Percentiles rank a stretch among this genome's conserved stretches.
Evolutionary conservation across 2,329 filamentous ascomycete genomes (phyloP).

Genomic region (Periconia sp.): DNA sequence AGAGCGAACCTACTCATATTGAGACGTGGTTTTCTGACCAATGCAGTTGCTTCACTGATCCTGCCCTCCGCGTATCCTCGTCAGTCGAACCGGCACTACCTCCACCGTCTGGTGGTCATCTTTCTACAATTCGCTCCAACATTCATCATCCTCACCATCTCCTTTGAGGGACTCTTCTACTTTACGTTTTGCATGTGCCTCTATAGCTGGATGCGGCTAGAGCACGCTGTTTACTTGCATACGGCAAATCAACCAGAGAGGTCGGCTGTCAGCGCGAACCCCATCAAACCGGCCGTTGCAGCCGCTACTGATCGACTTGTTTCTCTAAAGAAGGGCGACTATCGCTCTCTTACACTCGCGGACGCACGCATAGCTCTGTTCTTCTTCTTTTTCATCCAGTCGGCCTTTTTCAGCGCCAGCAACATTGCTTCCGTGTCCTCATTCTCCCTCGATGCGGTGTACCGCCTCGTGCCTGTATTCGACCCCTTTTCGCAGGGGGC

Average conservation of each 20-base stretch:
- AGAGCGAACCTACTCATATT: constrained; percentile 32
- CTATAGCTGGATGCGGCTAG: constrained; percentile 88
- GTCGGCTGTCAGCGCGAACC: constrained; percentile 23
- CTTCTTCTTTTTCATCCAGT: constrained; percentile 93
- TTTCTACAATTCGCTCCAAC: constrained; percentile 92
- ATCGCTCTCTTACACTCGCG: constrained; percentile 76
- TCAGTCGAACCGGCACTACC: constrained; percentile 83
- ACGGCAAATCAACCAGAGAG: constrained; percentile 13
- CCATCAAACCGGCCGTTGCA: constrained; percentile 47
- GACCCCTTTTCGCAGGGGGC: constrained; percentile 91
- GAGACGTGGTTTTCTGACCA: constrained; percentile 12
- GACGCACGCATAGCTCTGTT: constrained; percentile 90
- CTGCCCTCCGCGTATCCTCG: constrained; percentile 83
- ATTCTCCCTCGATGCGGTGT: constrained; percentile 91
- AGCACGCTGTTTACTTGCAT: constrained; percentile 73
- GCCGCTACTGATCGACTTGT: constrained; percentile 40
- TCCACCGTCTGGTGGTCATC: constrained; percentile 85
- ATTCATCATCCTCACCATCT: constrained; percentile 96
- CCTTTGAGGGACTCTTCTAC: constrained; percentile 96
- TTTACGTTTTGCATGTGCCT: constrained; percentile 83
- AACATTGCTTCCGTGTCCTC: constrained; percentile 94
- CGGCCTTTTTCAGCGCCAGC: constrained; percentile 95
- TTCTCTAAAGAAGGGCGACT: constrained; percentile 45
- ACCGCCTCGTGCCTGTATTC: constrained; percentile 86
- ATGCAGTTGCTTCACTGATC: constrained; percentile 73